These are phyloP conservation scores for Neofusicoccum sp. DNA, from an alignment of 2,329 filamentous ascomycete genomes.

Conservation along the genomic window DNA sequence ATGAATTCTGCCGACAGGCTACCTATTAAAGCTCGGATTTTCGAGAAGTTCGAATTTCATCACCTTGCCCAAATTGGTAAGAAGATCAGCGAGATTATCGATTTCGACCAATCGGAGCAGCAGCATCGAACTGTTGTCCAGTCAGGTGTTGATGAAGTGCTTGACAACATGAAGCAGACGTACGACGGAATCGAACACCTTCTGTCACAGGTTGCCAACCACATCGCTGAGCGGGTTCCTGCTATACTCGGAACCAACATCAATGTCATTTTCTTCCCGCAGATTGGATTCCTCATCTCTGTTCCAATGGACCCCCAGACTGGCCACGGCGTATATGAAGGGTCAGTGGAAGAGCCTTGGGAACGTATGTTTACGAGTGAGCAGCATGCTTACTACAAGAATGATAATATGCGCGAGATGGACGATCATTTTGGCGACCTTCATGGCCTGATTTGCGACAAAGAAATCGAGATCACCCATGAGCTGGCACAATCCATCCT, in stretches of 20 bases:
- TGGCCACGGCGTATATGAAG: slow-evolving; percentile 62
- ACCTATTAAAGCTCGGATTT: slow-evolving; percentile 57
- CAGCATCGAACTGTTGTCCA: slow-evolving; percentile 72
- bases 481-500: slow-evolving; percentile 69
- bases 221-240: slow-evolving; percentile 64
- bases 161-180: slow-evolving; percentile 74
- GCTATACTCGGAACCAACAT: slow-evolving; percentile 52
- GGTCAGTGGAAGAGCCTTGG: slow-evolving; percentile 64
- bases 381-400: slow-evolving; percentile 75
- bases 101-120: slow-evolving; percentile 73
- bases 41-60: slow-evolving; percentile 57
- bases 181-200: slow-evolving; percentile 77
- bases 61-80: slow-evolving; percentile 66
- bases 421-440: slow-evolving; percentile 82
- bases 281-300: slow-evolving; percentile 84
- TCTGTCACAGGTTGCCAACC: slow-evolving; percentile 64
- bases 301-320: slow-evolving; percentile 62
- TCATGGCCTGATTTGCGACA: slow-evolving; percentile 79
- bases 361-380: slow-evolving; percentile 73
- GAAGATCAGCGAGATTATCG: slow-evolving; percentile 70
- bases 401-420: slow-evolving; percentile 73
- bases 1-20: slow-evolving; percentile 55
- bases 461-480: slow-evolving; percentile 86
- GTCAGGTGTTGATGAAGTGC: slow-evolving; percentile 65
- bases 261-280: slow-evolving; percentile 87